Conservation (phyloP, 2,329 filamentous ascomycete species). For the Hypoxylon sp. region DNA sequence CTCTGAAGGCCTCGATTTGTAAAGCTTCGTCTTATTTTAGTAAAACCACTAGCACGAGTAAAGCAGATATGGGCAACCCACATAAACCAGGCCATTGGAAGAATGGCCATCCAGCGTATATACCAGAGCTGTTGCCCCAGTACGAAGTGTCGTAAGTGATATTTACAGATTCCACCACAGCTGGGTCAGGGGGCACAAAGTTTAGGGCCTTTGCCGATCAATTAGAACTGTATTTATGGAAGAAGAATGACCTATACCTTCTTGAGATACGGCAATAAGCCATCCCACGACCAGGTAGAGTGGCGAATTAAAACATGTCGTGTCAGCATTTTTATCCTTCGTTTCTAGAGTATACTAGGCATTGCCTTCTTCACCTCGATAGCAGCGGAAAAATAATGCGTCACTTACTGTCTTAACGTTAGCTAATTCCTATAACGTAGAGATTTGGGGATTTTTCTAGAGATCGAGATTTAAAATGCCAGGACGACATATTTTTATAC, state of each 20-base stretch:
- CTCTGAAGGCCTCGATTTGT: slow-evolving; percentile 56
- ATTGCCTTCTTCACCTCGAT: too few relatives aligned
- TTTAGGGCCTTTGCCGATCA: slow-evolving; percentile 40
- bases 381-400: too few relatives aligned
- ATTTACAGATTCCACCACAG: slow-evolving; percentile 49
- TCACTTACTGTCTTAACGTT: too few relatives aligned
- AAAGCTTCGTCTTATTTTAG: slow-evolving; percentile 37
- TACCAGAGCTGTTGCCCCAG: slow-evolving; percentile 57
- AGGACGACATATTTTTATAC: too few relatives aligned
- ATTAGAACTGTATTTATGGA: neutral
- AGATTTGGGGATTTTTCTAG: too few relatives aligned
- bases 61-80: slow-evolving; percentile 14
- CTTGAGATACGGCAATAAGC: slow-evolving; percentile 54
- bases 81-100: slow-evolving; percentile 57
- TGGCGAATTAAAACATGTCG: too few relatives aligned
- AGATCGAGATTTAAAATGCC: too few relatives aligned
- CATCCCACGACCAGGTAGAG: slow-evolving; percentile 54
- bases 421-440: too few relatives aligned
- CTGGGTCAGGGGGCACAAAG: slow-evolving; percentile 47
- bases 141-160: slow-evolving; percentile 55
- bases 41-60: neutral
- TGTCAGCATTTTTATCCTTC: too few relatives aligned
- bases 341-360: too few relatives aligned
- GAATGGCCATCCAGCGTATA: slow-evolving; percentile 58
- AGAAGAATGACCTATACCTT: slow-evolving; percentile 49